These are phyloP conservation scores for Globisporangium spiculum DNA, from an alignment of 352 stramenopile species.

Conservation along the genomic window DNA sequence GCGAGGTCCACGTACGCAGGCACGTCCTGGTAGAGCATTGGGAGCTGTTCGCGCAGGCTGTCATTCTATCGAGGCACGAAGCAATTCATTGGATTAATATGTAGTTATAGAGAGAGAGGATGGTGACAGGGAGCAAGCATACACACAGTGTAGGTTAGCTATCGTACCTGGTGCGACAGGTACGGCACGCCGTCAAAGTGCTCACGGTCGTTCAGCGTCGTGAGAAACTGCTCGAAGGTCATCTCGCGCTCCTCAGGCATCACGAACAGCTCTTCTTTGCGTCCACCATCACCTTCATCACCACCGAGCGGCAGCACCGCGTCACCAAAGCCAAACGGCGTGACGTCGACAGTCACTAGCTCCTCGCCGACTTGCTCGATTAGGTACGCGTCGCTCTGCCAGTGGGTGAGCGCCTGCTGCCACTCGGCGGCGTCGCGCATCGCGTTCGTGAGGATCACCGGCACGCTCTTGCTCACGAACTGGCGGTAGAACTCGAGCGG, in stretches of 20 bases:
- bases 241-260: conserved; percentile 83
- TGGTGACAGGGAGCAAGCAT: not conserved
- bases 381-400: conserved; percentile 59
- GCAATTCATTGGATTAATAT: too few relatives aligned
- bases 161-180: conserved; percentile 65
- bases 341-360: conserved; percentile 69
- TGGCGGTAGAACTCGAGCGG: conserved; percentile 68
- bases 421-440: conserved; percentile 52
- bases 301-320: conserved; percentile 47
- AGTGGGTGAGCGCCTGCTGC: conserved; percentile 41
- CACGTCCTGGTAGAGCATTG: conserved; percentile 58
- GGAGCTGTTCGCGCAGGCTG: conserved; percentile 70
- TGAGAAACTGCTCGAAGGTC: conserved; percentile 56
- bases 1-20: conserved; percentile 55
- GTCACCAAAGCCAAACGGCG: conserved; percentile 72
- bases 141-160: not conserved
- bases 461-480: conserved; percentile 76
- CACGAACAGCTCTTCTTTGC: conserved; percentile 44
- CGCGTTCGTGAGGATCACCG: conserved; percentile 66
- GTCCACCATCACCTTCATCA: not conserved
- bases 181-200: conserved; percentile 76
- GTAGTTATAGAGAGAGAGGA: too few relatives aligned
- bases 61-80: conserved; percentile 47
- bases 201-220: conserved; percentile 42
- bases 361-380: conserved; percentile 38